Base-by-base conservation (phyloP, 768 basidiomycete genomes). In the Coprinellus micaceus region DNA sequence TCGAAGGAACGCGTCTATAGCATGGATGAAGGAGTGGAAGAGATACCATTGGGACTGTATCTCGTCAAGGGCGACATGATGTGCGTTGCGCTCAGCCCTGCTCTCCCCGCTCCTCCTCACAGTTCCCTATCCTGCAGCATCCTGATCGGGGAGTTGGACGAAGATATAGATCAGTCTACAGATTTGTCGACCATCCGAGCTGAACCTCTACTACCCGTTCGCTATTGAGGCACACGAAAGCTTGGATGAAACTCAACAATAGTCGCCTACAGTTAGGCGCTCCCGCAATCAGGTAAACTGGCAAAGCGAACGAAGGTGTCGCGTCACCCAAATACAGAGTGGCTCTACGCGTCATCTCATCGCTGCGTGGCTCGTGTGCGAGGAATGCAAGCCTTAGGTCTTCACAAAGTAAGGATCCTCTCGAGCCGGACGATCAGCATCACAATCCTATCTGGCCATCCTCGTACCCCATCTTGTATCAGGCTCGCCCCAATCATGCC, bases 31-130 rank as follows among this genome's bases (percentile, higher is more conserved):
- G 89, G 90, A 39, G 94, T 97, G 25, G 92, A 98, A 72, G 94
- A 98, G 77, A 85, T 94, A 10, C 90, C 93, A 0, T 78, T 98
- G 24, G 97, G 97, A 0, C 78, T 98, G 44, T 98, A 99, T 72
- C 86, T 99, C 66, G 94, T 99, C 67, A 94, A 98, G 65, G 97
- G 97, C 2, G 97, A 99, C 69, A 94, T 94, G 81, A 94, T 96
- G 97, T 98, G 65, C 71, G 93, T 84, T 13, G 26, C 41, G 45
- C 37, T 21, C 48, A 28, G 15, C 40, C 21, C 49, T 41, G 28
- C 44, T 39, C 21, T 49, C 30, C 29, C 51, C 40, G 25, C 28
- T 45, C 9, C 19, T 19, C 13, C 29, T 37, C 15, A 51, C 58
- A 22, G n/a, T n/a, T n/a, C 58, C 37, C 62, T 21, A 61, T 33